Conservation (phyloP, 2,329 filamentous ascomycete genomes). For the Aspergillus quadrilineatus region DNA sequence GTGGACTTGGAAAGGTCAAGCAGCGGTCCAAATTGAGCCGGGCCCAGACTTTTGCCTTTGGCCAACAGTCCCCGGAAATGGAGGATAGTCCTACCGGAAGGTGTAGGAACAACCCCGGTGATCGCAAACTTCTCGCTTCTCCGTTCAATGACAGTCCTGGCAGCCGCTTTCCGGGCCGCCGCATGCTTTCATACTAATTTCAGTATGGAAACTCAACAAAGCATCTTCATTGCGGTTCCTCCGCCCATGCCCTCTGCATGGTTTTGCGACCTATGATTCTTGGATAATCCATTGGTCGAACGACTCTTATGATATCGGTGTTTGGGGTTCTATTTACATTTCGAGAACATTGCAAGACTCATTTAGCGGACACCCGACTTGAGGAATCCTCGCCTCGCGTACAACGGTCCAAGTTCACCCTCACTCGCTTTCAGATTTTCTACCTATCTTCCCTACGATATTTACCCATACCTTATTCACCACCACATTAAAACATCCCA, state of each 20-base stretch:
- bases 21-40: slow-evolving; percentile 80
- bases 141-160: slow-evolving; percentile 38
- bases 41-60: slow-evolving; percentile 94
- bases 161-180: slow-evolving; percentile 41
- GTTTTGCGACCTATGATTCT: slow-evolving; percentile 4
- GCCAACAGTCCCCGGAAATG: slow-evolving; percentile 63
- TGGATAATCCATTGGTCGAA: slow-evolving; percentile 13
- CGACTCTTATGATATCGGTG: slow-evolving; percentile 13
- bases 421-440: slow-evolving; percentile 22
- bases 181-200: slow-evolving; percentile 44
- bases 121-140: slow-evolving; percentile 36
- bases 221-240: slow-evolving; percentile 24
- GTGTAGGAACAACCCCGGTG: slow-evolving; percentile 35
- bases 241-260: slow-evolving; percentile 7
- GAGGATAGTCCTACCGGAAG: slow-evolving; percentile 63
- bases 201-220: slow-evolving; percentile 1
- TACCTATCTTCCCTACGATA: slow-evolving; percentile 10
- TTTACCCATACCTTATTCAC: background rate
- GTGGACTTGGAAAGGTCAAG: slow-evolving; percentile 89
- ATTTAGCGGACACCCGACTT: slow-evolving; percentile 11
- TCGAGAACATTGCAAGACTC: slow-evolving; percentile 7
- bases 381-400: background rate
- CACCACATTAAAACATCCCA: slow-evolving; percentile 10
- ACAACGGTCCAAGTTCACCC: slow-evolving; percentile 12
- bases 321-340: slow-evolving; percentile 11